Conservation (phyloP, 345 rosid genomes). For the Eucalyptus fibrosa region DNA sequence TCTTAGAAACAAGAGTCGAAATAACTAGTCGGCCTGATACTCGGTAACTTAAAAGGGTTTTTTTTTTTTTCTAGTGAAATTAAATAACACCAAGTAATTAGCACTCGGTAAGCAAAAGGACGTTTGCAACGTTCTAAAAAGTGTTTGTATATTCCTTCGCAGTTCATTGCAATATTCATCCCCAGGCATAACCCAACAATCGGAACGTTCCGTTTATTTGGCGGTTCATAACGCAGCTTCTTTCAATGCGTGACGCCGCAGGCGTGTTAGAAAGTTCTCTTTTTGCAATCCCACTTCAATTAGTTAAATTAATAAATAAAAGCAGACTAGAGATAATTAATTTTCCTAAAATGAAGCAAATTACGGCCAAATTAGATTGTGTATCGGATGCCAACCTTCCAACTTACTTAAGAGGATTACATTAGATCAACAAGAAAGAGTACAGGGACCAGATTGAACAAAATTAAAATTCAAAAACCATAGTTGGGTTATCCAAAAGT, state of each 20-base stretch:
- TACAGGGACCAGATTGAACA: rapidly evolving
- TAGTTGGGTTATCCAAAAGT: background rate
- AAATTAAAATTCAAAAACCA: background rate
- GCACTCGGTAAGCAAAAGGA: background rate
- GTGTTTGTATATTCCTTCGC: background rate
- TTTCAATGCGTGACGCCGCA: rapidly evolving
- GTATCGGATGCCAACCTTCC: background rate
- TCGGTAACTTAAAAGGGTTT: background rate
- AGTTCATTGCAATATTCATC: background rate
- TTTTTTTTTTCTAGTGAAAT: background rate
- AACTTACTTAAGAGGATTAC: background rate
- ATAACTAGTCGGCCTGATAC: background rate
- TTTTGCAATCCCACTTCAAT: background rate
- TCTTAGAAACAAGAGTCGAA: background rate
- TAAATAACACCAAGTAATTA: background rate
- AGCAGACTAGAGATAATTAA: background rate
- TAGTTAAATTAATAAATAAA: background rate
- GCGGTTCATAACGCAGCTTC: background rate
- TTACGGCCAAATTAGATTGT: background rate
- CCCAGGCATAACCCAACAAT: background rate
- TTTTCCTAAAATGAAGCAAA: background rate
- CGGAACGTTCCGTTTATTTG: background rate
- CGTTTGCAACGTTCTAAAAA: background rate
- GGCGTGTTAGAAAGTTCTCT: background rate
- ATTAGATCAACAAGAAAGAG: rapidly evolving